A percentile compares a stretch with the other conserved stretches of the same genome.
Conservation (phyloP, 2,329 filamentous ascomycete genomes). For the Pseudopithomyces maydicus region DNA sequence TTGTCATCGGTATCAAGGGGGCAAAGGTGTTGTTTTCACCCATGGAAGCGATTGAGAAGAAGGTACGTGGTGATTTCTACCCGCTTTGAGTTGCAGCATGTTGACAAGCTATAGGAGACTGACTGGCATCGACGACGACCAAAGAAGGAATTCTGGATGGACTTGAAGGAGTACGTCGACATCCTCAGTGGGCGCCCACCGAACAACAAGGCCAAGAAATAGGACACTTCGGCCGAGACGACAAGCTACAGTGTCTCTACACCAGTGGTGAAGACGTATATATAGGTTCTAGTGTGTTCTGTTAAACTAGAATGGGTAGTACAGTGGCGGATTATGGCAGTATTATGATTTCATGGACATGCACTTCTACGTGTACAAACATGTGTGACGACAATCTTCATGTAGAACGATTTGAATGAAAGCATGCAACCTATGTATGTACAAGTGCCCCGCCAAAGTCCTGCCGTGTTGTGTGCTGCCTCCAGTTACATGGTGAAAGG, state of each 20-base stretch:
- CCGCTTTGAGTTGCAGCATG: not conserved
- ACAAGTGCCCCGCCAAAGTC: not conserved
- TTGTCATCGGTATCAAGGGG: conserved; percentile 91
- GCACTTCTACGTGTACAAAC: not conserved
- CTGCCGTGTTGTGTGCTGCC: not conserved
- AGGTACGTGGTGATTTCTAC: conserved; percentile 5
- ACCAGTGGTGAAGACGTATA: not conserved
- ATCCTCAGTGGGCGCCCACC: conserved; percentile 69
- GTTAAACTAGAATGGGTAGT: not conserved
- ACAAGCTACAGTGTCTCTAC: not conserved
- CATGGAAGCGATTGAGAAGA: conserved; percentile 79
- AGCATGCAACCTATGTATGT: not conserved
- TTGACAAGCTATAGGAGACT: conserved; percentile 62
- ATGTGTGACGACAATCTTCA: not conserved
- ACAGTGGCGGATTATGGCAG: not conserved
- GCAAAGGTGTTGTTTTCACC: conserved; percentile 86
- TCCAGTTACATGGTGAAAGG: not conserved
- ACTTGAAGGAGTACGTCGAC: conserved; percentile 80
- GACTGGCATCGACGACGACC: conserved; percentile 93
- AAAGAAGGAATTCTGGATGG: conserved; percentile 82
- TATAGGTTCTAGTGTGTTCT: not conserved
- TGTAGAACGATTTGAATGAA: not conserved
- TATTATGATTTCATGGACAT: not conserved
- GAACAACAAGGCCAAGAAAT: not conserved
- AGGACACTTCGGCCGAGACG: not conserved